Evolutionary conservation across 352 stramenopile species (phyloP), one percentile per base, ranked within the genome.

Genomic region (Phytopythium aichiense): DNA sequence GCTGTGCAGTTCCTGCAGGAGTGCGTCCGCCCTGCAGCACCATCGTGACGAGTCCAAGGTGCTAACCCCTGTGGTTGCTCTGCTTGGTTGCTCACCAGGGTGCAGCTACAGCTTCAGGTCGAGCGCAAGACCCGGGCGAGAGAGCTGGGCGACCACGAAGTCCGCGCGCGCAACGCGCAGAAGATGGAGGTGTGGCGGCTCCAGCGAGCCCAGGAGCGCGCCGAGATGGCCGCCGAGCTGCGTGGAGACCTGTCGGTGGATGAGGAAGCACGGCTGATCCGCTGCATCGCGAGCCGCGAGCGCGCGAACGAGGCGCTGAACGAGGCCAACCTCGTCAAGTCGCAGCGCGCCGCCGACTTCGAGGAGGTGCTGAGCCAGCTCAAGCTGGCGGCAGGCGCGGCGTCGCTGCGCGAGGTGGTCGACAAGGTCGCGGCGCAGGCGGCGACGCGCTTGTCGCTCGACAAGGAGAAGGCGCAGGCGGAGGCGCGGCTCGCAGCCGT

Each of bases 1-100:
- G 83, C 81, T 0, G 71, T 92, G 7, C 85, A 94, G 56, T 87
- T 91, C 49, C 65, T 94, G 6, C 85, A 94, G 65, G 83, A 94
- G 56, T 81, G 65, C 37, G 63, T 67, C 25, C 0, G 9, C 25
- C n/a, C 28, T 43, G 5, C 28, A 60, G n/a, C 16, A 1, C 42
- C 59, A 28, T 45, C 33, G 35, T 20, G 20, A 6, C 37, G 31
- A 33, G 12, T 45, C 13, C 38, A 20, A 46, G 6, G 40, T 23
- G 40, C 18, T 46, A n/a, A 46, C 40, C 3, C 28, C 28, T 31
- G 18, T 46, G 16, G 13, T 6, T 23, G 40, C 35, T 40, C 35
- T 40, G 35, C 12, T 15, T 40, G 9, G 40, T 5, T 22, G 40
- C 18, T 46, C 20, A 5, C 9, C 31, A 76, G 66, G 28, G 76